These are phyloP conservation scores for Acanthamoeba culbertsoni DNA, from an alignment of 208 protist species.

Conservation along the genomic window DNA sequence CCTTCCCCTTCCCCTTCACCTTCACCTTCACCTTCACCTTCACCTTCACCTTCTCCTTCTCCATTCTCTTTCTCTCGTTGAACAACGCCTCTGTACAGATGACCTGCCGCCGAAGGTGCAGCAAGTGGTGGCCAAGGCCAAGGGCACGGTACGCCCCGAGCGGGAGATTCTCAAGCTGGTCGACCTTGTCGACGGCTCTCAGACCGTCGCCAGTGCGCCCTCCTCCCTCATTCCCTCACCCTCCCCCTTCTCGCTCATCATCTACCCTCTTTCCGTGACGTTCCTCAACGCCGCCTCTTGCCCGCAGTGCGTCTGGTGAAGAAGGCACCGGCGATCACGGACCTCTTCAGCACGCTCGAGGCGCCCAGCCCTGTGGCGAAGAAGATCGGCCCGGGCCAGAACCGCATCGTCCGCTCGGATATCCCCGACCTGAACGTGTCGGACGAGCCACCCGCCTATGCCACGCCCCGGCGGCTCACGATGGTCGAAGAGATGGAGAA, in stretches of 20 bases:
- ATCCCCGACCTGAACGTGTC: background rate
- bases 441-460: background rate
- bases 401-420: background rate
- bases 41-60: too few species aligned
- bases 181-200: constrained; percentile 23
- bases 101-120: background rate
- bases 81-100: background rate
- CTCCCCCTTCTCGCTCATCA: background rate
- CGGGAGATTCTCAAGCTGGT: constrained; percentile 6
- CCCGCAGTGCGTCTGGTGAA: background rate
- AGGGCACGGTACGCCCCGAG: background rate
- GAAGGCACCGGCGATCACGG: background rate
- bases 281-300: background rate
- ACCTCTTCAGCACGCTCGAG: background rate
- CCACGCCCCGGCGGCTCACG: background rate
- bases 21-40: too few species aligned
- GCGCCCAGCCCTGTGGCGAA: background rate
- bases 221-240: background rate
- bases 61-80: background rate
- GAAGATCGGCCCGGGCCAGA: background rate
- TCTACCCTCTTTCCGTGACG: background rate
- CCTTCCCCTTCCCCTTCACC: too few species aligned
- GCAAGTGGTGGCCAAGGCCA: background rate
- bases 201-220: background rate
- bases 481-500: background rate